Evolutionary conservation across 2,329 filamentous ascomycete species (phyloP), one percentile per base, ranked within the genome.

Genomic region (Scopulariopsis brevicaulis): DNA sequence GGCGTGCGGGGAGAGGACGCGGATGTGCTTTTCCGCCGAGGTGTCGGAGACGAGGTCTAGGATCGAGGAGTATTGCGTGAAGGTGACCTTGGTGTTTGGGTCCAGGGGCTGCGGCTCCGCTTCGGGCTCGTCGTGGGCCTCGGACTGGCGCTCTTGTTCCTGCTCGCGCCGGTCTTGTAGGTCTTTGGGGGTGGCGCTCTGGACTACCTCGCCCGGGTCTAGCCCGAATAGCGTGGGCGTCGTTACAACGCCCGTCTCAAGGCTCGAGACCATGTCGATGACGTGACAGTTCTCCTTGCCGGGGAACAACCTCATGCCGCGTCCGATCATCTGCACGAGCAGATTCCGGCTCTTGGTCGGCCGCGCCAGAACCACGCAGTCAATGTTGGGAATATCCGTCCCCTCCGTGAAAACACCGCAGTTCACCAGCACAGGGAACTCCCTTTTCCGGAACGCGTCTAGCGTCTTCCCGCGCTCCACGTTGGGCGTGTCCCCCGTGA

Each of bases 401-500:
- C 94, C 94, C 73, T 99, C 94, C 0, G 93, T 97, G 66, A 96
- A 97, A 48, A 99, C 89, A 10, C 92, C 92, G 67, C 94, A 97
- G 68, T 99, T 99, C 56, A 99, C 74, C 15, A 99, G 78, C 1
- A 99, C 90, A 0, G 90, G 90, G 62, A 89, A 97, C 51, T 91
- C 81, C 8, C 85, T 81, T 1, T 75, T 78, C 62, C 81, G 87
- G 71, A 99, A 99, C 2, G 82, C 82, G 35, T 89, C 84, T 1
- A 99, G 77, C 1, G 83, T 82, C 55, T 86, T 78, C 55, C 82
- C 80, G 52, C 94, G 82, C 56, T 86, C 77, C n/a, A 81, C 70
- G 60, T 82, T 83, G 10, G 81, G 78, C 0, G 94, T 97, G 28
- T 89, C 83, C 20, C 90, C 85, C 0, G 91, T 96, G n/a, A 99